Percentiles rank a stretch among this genome's conserved stretches.
Evolutionary conservation across 1,284 basidiomycete species (phyloP).

Genomic region (Rhizopogon parksii): DNA sequence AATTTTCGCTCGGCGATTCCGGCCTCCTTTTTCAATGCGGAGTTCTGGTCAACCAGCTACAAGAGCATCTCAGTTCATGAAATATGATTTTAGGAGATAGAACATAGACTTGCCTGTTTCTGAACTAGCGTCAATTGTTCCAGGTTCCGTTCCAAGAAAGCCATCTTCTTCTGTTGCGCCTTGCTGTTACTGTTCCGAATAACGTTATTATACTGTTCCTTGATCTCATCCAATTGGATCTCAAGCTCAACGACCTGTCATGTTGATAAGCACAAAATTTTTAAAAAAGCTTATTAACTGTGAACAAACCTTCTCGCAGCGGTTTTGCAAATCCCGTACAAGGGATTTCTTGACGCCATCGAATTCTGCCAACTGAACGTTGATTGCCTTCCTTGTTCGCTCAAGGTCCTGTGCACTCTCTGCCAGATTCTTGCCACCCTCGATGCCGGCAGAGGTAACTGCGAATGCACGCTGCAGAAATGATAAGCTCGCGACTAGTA

Average conservation of each 20-base stretch:
- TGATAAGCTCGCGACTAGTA: slow-evolving; percentile 9
- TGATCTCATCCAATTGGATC: slow-evolving; percentile 97
- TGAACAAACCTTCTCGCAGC: slow-evolving; percentile 88
- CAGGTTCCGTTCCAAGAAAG: slow-evolving; percentile 94
- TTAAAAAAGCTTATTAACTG: not conserved
- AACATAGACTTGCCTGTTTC: slow-evolving; percentile 70
- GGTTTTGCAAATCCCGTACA: slow-evolving; percentile 98
- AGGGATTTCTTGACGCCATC: slow-evolving; percentile 98
- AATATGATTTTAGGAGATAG: not conserved
- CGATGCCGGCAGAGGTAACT: slow-evolving; percentile 92
- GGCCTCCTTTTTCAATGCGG: slow-evolving; percentile 94
- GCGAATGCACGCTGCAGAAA: slow-evolving; percentile 84
- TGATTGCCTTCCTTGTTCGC: slow-evolving; percentile 93
- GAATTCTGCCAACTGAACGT: slow-evolving; percentile 95
- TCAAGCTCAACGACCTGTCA: slow-evolving; percentile 94
- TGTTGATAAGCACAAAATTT: slow-evolving; percentile 7
- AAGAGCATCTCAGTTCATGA: slow-evolving; percentile 12
- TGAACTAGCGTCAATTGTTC: slow-evolving; percentile 95
- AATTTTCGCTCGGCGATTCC: slow-evolving; percentile 96
- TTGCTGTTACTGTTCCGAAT: slow-evolving; percentile 97
- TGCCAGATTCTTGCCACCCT: slow-evolving; percentile 93
- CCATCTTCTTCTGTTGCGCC: slow-evolving; percentile 99
- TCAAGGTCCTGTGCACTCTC: slow-evolving; percentile 97
- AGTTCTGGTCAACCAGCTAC: slow-evolving; percentile 98
- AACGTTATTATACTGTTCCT: slow-evolving; percentile 98